Percentiles rank a stretch among this genome's conserved stretches.
phyloP scores from a whole-genome alignment of 768 basidiomycete genomes.

The Leccinum disarticulatum region DNA sequence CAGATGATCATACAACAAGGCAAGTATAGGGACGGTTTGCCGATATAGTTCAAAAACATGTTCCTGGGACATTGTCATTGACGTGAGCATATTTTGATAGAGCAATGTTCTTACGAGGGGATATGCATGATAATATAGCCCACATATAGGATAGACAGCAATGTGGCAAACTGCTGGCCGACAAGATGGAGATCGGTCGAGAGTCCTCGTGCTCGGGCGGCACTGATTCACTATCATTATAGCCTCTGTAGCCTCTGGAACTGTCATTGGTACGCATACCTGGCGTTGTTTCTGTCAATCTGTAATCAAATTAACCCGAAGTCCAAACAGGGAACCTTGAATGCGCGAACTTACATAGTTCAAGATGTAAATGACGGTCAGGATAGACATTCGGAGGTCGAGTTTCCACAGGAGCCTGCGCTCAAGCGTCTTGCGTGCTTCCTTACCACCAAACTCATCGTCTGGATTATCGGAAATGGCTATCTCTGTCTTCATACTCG shows the following conservation, averaged over 20 bases:
- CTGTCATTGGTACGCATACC: constrained; percentile 37
- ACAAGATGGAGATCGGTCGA: constrained; percentile 62
- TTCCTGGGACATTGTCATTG: constrained; percentile 44
- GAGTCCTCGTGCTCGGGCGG: constrained; percentile 68
- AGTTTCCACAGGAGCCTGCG: constrained; percentile 54
- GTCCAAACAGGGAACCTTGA: background rate
- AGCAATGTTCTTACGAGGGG: constrained; percentile 33
- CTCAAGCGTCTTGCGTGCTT: constrained; percentile 48
- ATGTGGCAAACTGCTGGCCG: constrained; percentile 61
- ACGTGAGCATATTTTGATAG: background rate
- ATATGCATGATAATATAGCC: constrained; percentile 48
- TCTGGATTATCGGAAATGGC: constrained; percentile 21
- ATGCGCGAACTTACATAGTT: constrained; percentile 31
- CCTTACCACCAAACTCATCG: constrained; percentile 47
- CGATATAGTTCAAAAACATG: constrained; percentile 67
- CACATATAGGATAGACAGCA: constrained; percentile 68
- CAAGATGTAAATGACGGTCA: constrained; percentile 42
- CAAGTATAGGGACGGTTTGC: constrained; percentile 65
- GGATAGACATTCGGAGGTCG: constrained; percentile 54
- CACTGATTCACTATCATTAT: constrained; percentile 37
- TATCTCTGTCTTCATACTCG: constrained; percentile 1
- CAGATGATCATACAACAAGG: constrained; percentile 68
- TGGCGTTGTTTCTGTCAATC: constrained; percentile 71
- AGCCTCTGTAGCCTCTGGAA: background rate
- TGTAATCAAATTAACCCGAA: constrained; percentile 21